phyloP scores from a whole-genome alignment of 208 protist species.

The Leishmania martiniquensis region DNA sequence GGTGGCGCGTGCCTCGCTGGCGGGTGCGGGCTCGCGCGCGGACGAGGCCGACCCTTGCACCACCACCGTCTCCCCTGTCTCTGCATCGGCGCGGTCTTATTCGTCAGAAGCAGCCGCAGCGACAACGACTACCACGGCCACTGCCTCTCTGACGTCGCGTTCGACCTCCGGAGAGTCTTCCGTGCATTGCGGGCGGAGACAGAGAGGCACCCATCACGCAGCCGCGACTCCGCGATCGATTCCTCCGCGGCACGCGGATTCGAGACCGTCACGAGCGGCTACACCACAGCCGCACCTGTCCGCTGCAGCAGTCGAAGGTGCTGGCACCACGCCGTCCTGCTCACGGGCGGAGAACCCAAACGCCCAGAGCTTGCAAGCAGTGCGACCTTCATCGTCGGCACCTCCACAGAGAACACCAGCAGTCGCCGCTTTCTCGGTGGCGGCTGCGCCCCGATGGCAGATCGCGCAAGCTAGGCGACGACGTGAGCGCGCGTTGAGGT shows the following conservation, averaged over 20 bases:
- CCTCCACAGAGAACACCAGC: not conserved
- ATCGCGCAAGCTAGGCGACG: conserved; percentile 51
- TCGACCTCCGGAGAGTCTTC: not conserved
- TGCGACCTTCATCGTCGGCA: not conserved
- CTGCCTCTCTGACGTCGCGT: not conserved
- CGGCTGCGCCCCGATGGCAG: conserved; percentile 36
- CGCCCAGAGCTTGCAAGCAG: not conserved
- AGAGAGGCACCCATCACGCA: not conserved
- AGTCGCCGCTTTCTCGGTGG: conserved; percentile 21
- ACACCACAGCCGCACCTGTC: conserved; percentile 26
- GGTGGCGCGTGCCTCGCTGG: conserved; percentile 27
- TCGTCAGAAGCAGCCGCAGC: not conserved
- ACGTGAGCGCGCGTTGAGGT: conserved; percentile 57
- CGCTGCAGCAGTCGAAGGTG: not conserved
- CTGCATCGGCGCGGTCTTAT: not conserved
- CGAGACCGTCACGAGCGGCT: not conserved
- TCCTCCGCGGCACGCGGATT: not conserved
- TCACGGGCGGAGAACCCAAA: not conserved
- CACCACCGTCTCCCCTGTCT: not conserved
- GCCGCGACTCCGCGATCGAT: not conserved
- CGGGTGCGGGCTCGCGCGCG: not conserved
- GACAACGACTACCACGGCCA: not conserved
- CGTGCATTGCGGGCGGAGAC: not conserved
- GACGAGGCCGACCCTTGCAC: not conserved
- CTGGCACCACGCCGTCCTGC: not conserved